phyloP scores from a whole-genome alignment of 108 stramenopile genomes.

The Cyclotella atomus region DNA sequence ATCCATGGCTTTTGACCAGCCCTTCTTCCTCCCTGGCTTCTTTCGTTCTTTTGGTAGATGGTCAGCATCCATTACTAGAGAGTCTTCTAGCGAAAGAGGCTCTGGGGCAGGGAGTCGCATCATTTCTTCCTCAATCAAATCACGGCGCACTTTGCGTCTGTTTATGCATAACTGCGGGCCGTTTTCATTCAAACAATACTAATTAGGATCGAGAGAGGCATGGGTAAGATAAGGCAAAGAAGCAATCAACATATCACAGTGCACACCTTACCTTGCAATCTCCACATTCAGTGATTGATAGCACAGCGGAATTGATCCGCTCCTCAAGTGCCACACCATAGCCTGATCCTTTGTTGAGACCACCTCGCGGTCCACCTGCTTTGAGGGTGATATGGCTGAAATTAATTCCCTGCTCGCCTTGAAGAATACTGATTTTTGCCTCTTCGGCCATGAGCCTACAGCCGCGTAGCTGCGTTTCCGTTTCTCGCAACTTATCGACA shows the following conservation, averaged over 20 bases:
- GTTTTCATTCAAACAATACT: slow-evolving; percentile 62
- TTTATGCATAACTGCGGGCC: slow-evolving; percentile 65
- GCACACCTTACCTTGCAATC: slow-evolving; percentile 57
- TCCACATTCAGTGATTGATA: slow-evolving; percentile 80
- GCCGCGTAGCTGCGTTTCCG: slow-evolving; percentile 83
- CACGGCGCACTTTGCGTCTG: slow-evolving; percentile 64
- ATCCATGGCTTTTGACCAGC: slow-evolving; percentile 36
- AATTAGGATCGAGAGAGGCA: background rate
- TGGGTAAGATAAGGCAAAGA: background rate
- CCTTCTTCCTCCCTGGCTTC: slow-evolving; percentile 53
- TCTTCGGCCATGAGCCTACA: slow-evolving; percentile 75
- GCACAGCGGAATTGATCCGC: slow-evolving; percentile 70
- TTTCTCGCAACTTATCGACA: slow-evolving; percentile 74
- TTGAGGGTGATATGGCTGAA: slow-evolving; percentile 83
- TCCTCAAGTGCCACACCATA: slow-evolving; percentile 84
- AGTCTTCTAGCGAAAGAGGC: slow-evolving; percentile 31
- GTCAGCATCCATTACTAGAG: slow-evolving; percentile 47
- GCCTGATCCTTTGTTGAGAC: slow-evolving; percentile 40
- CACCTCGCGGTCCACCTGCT: slow-evolving; percentile 66
- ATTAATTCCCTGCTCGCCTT: slow-evolving; percentile 90
- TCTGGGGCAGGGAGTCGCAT: slow-evolving; percentile 31
- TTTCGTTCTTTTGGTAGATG: slow-evolving; percentile 51
- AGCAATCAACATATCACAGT: background rate
- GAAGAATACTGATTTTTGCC: slow-evolving; percentile 63
- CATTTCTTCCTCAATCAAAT: slow-evolving; percentile 68